phyloP scores from a whole-genome alignment of 2,329 filamentous ascomycete genomes.

The Penicillium sp. region DNA sequence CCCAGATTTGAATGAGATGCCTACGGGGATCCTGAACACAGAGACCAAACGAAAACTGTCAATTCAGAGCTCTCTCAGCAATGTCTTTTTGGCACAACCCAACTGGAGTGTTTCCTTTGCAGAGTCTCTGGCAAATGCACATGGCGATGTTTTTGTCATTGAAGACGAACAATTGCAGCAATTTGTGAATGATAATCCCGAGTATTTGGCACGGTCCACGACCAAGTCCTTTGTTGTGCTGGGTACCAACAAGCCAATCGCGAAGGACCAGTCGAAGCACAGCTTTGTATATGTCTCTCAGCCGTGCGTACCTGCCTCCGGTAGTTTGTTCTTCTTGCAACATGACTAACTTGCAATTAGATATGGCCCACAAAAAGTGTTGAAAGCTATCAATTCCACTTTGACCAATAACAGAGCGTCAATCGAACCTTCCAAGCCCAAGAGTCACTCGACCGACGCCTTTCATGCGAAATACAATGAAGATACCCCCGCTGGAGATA shows the following conservation, averaged over 20 bases:
- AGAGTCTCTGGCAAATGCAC: conserved; percentile 18
- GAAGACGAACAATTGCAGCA: conserved; percentile 24
- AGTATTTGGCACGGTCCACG: not conserved
- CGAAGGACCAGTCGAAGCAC: not conserved
- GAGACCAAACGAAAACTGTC: not conserved
- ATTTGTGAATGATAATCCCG: conserved; percentile 2
- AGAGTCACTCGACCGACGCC: not conserved
- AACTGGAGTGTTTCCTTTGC: conserved; percentile 13
- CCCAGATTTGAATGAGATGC: not conserved
- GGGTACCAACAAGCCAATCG: conserved; percentile 2
- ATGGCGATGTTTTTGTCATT: conserved; percentile 28
- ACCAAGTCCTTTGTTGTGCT: conserved; percentile 24
- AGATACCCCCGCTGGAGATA: not conserved
- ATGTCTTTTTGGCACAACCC: not conserved
- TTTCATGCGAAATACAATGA: not conserved
- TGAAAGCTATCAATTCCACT: conserved; percentile 16
- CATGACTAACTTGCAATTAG: conserved; percentile 9
- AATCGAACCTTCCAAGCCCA: not conserved
- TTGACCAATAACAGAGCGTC: not conserved
- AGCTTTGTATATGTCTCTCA: conserved; percentile 27
- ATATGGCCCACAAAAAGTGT: conserved; percentile 28
- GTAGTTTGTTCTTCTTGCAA: conserved; percentile 4
- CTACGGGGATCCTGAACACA: not conserved
- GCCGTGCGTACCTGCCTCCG: conserved; percentile 15
- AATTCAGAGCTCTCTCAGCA: not conserved